phyloP scores from a whole-genome alignment of 2,329 filamentous ascomycete genomes.

The Didymella sp. region DNA sequence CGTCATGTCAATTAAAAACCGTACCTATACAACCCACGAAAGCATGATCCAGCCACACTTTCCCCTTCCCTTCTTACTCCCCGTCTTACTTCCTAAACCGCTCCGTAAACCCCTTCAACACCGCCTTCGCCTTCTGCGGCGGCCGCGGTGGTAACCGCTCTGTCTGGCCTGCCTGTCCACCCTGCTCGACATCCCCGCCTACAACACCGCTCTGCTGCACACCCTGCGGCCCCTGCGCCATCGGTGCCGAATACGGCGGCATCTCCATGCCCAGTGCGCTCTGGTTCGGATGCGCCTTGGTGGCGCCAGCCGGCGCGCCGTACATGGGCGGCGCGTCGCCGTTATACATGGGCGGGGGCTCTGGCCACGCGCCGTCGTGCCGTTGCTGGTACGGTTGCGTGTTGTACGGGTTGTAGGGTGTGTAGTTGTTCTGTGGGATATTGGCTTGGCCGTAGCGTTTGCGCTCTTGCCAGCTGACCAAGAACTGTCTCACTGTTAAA shows the following conservation, averaged over 20 bases:
- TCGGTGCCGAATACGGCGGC: constrained; percentile 29
- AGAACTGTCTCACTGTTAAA: constrained; percentile 43
- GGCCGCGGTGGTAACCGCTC: constrained; percentile 37
- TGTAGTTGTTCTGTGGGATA: constrained; percentile 47
- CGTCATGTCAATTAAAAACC: constrained; percentile 12
- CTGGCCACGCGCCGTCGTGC: constrained; percentile 41
- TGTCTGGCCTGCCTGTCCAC: constrained; percentile 7
- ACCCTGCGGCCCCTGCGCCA: constrained; percentile 20
- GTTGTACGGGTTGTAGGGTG: constrained; percentile 46
- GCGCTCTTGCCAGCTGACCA: constrained; percentile 51
- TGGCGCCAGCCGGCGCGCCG: constrained; percentile 39
- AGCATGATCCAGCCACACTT: constrained; percentile 44
- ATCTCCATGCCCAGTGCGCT: constrained; percentile 33
- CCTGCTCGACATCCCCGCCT: constrained; percentile 28
- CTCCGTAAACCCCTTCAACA: constrained; percentile 37
- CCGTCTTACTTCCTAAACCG: constrained; percentile 36
- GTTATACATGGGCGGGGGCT: constrained; percentile 46
- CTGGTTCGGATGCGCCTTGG: constrained; percentile 41
- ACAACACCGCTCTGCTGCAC: constrained; percentile 43
- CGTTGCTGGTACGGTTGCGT: constrained; percentile 30
- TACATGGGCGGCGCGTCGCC: constrained; percentile 48
- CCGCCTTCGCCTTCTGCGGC: constrained; percentile 41
- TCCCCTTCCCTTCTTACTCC: neutral
- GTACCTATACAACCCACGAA: neutral
- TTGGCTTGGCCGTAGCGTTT: constrained; percentile 38